Evolutionary conservation across 75 land plant genomes (phyloP).

Genomic region (Selaginella tamariscina): DNA sequence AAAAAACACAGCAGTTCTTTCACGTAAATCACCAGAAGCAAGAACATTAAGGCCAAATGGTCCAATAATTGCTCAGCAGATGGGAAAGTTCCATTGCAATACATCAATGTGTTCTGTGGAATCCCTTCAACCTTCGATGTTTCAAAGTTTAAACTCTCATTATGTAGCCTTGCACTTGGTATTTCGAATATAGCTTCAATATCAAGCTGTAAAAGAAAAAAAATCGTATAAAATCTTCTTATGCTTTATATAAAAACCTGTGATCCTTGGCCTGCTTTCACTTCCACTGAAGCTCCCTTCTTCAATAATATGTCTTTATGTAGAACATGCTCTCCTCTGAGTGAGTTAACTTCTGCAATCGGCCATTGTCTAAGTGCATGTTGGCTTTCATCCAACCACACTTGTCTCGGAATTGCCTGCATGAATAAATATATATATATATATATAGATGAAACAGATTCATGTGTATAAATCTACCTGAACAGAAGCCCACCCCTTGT

Average conservation of each 20-base stretch:
- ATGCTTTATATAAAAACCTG: neutral
- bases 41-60: slow-evolving; percentile 51
- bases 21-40: slow-evolving; percentile 33
- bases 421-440: neutral
- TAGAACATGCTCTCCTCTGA: neutral
- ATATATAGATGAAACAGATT: neutral
- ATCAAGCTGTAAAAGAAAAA: slow-evolving; percentile 39
- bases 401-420: neutral
- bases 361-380: neutral
- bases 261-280: neutral
- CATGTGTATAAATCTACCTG: neutral
- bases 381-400: neutral
- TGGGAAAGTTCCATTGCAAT: slow-evolving; percentile 31
- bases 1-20: slow-evolving; percentile 64
- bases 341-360: neutral
- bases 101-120: slow-evolving; percentile 24
- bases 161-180: slow-evolving; percentile 10
- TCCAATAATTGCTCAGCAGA: slow-evolving; percentile 30
- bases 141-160: slow-evolving; percentile 7
- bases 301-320: neutral
- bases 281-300: neutral
- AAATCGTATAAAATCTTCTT: neutral
- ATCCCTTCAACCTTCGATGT: slow-evolving; percentile 26
- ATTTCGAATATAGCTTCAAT: slow-evolving; percentile 43
- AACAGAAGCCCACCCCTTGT: slow-evolving; percentile 9